These are phyloP conservation scores for Penicillium glabrum DNA, from an alignment of 2,329 filamentous ascomycete genomes.

Conservation along the genomic window DNA sequence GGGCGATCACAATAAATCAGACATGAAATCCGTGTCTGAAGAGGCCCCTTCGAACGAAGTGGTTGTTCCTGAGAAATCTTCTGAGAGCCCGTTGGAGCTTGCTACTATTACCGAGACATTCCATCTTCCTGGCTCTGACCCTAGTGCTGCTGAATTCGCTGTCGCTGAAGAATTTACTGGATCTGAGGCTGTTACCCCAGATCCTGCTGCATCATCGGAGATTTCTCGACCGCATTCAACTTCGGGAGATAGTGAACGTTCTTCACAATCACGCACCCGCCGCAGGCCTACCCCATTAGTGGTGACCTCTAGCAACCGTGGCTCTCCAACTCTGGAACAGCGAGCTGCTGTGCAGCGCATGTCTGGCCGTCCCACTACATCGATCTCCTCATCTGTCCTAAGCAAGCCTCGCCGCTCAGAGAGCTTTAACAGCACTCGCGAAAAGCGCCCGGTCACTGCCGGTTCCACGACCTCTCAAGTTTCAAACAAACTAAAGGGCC, in stretches of 20 bases:
- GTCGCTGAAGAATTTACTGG: neutral
- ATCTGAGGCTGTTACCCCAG: neutral
- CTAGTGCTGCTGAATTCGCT: neutral
- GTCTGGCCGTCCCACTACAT: conserved; percentile 31
- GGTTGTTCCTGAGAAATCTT: neutral
- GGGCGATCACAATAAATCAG: conserved; percentile 14
- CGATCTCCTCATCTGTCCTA: conserved; percentile 24
- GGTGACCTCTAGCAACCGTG: conserved; percentile 23
- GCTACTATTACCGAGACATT: neutral
- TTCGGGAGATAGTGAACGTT: conserved; percentile 29
- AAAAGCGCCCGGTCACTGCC: conserved; percentile 40
- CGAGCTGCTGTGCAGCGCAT: conserved; percentile 45
- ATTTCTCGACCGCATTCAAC: conserved; percentile 26
- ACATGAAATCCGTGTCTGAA: conserved; percentile 9
- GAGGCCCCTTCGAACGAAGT: conserved; percentile 1
- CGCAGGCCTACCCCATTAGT: conserved; percentile 27
- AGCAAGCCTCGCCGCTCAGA: conserved; percentile 38
- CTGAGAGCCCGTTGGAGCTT: neutral
- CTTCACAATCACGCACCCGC: conserved; percentile 28
- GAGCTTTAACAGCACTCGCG: conserved; percentile 39
- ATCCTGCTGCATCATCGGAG: conserved; percentile 4
- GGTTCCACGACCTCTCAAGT: conserved; percentile 42
- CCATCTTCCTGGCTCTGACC: neutral
- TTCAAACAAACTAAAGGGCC: conserved; percentile 43
- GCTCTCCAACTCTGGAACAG: conserved; percentile 27